Percentiles rank a stretch among this genome's conserved stretches.
Conservation (phyloP, 495 filamentous ascomycete species). For the Aspergillus sclerotioniger region DNA sequence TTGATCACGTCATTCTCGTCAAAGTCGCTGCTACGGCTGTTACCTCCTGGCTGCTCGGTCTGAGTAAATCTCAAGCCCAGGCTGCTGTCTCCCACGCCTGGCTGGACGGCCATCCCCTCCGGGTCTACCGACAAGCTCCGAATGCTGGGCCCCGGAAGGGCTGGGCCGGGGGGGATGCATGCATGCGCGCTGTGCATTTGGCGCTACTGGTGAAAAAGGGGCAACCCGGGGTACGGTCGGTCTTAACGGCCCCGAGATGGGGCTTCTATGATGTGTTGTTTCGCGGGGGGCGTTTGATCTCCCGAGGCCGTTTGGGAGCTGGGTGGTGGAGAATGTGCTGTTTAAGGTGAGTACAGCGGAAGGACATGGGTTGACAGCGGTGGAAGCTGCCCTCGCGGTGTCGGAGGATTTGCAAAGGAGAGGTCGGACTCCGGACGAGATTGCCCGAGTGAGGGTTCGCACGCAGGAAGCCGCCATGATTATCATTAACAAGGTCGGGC, state of each 20-base stretch:
- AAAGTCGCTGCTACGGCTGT: constrained; percentile 44
- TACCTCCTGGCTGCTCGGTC: constrained; percentile 35
- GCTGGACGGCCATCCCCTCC: constrained; percentile 38
- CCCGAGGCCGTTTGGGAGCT: constrained; percentile 31
- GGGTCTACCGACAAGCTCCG: constrained; percentile 30
- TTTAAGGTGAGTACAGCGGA: constrained; percentile 42
- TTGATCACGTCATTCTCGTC: constrained; percentile 48
- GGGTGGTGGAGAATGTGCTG: constrained; percentile 35
- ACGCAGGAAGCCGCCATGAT: constrained; percentile 34
- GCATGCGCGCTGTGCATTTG: constrained; percentile 45
- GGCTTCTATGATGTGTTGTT: constrained; percentile 38
- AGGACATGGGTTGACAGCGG: constrained; percentile 37
- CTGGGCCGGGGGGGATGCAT: constrained; percentile 48
- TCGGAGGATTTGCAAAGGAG: constrained; percentile 3
- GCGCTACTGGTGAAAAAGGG: constrained; percentile 28
- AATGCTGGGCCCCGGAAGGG: constrained; percentile 46
- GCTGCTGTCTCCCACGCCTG: constrained; percentile 40
- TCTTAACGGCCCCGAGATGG: constrained; percentile 33
- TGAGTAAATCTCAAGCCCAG: constrained; percentile 29
- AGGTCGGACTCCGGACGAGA: constrained; percentile 11
- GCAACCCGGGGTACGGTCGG: constrained; percentile 35
- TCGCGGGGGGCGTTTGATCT: constrained; percentile 26
- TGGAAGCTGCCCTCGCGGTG: constrained; percentile 33
- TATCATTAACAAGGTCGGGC: constrained; percentile 42
- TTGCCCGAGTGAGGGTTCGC: constrained; percentile 31